Percentiles rank a stretch among this genome's conserved stretches.
Evolutionary conservation across 1,284 basidiomycete genomes (phyloP).

Genomic region (Ganoderma boninense): DNA sequence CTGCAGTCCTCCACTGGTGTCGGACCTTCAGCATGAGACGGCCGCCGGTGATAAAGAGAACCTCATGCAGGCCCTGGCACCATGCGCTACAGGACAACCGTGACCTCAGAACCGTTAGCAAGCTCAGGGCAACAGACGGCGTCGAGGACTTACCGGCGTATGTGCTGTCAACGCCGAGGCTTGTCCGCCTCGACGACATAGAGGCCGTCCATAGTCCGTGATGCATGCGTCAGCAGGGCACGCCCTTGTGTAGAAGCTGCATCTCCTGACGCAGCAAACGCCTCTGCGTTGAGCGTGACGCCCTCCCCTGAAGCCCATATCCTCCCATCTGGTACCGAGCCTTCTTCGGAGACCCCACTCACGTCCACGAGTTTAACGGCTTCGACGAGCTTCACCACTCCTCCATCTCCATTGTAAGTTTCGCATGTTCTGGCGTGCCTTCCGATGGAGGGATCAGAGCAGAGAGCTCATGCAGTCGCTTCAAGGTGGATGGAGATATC

Average conservation of each 20-base stretch:
- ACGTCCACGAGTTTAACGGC: constrained; percentile 74
- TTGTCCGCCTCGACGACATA: constrained; percentile 58
- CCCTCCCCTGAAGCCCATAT: constrained; percentile 52
- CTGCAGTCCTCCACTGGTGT: not conserved
- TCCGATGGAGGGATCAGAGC: constrained; percentile 71
- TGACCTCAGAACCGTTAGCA: constrained; percentile 4
- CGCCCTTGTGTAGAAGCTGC: constrained; percentile 44
- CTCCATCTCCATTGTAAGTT: constrained; percentile 66
- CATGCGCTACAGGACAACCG: not conserved
- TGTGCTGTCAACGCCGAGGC: constrained; percentile 30
- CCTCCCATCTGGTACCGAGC: constrained; percentile 52
- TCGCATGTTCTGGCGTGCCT: constrained; percentile 57
- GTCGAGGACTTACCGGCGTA: constrained; percentile 18
- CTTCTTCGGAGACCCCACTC: constrained; percentile 31
- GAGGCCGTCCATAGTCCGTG: constrained; percentile 51
- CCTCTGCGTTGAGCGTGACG: constrained; percentile 42
- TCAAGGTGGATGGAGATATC: constrained; percentile 62
- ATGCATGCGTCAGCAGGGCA: constrained; percentile 58
- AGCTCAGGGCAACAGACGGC: not conserved
- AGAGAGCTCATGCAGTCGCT: constrained; percentile 71
- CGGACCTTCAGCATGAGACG: not conserved
- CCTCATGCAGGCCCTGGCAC: not conserved
- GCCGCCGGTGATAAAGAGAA: not conserved
- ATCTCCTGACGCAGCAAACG: not conserved
- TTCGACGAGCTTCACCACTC: constrained; percentile 76